phyloP scores from a whole-genome alignment of 2,329 filamentous ascomycete species.

The Dactylellina drechsleri region DNA sequence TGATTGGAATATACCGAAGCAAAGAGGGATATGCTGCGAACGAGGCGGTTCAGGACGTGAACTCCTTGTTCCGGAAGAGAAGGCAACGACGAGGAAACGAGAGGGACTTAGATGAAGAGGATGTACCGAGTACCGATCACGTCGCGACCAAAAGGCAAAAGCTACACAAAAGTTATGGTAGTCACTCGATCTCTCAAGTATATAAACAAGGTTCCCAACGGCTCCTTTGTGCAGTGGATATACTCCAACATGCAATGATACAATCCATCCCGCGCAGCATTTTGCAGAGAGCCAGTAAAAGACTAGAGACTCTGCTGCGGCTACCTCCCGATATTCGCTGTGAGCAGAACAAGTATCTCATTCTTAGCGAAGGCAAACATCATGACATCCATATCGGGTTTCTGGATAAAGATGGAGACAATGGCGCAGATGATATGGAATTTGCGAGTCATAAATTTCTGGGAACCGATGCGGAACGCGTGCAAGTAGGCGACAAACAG shows the following conservation, averaged over 20 bases:
- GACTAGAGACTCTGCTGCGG: conserved; percentile 26
- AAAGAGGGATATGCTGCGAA: conserved; percentile 47
- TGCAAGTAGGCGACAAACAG: conserved; percentile 31
- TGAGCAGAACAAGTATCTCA: conserved; percentile 35
- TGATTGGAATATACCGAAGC: conserved; percentile 46
- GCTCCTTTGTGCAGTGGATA: conserved; percentile 33
- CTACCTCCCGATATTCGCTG: conserved; percentile 8
- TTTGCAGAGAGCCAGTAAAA: conserved; percentile 26
- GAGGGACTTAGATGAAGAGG: not conserved
- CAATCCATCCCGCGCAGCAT: conserved; percentile 37
- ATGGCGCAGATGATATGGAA: conserved; percentile 27
- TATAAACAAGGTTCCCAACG: conserved; percentile 43
- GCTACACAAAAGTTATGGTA: conserved; percentile 2
- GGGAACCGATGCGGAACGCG: conserved; percentile 24
- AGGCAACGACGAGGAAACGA: conserved; percentile 16
- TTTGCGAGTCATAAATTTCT: conserved; percentile 28
- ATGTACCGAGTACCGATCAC: conserved; percentile 5
- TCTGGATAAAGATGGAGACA: conserved; percentile 7
- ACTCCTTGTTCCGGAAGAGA: conserved; percentile 34
- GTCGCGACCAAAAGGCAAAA: conserved; percentile 25
- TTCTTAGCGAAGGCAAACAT: conserved; percentile 33
- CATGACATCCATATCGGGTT: not conserved
- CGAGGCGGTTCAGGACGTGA: conserved; percentile 21
- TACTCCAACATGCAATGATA: conserved; percentile 45
- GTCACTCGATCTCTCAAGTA: conserved; percentile 14